Conservation (phyloP, 2,329 filamentous ascomycete species). For the Fusarium xylarioides region DNA sequence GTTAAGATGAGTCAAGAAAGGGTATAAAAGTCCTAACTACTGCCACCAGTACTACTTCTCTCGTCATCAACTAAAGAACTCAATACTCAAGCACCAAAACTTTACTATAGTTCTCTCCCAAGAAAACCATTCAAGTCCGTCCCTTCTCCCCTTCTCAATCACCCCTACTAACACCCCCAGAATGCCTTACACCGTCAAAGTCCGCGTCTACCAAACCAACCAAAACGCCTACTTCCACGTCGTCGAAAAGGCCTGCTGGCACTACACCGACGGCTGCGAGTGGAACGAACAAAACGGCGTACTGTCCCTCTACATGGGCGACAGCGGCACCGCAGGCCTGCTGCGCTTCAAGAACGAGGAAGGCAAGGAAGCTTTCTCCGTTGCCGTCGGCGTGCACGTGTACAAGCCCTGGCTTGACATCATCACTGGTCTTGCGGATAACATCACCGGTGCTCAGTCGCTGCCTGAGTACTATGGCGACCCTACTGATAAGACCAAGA, state of each 20-base stretch:
- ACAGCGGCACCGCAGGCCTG: constrained; percentile 30
- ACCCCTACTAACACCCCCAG: not conserved
- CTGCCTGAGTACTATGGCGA: constrained; percentile 35
- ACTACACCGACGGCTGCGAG: constrained; percentile 31
- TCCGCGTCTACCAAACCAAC: constrained; percentile 35
- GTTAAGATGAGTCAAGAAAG: fast-evolving
- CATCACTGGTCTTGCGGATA: constrained; percentile 23
- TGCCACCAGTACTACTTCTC: fast-evolving
- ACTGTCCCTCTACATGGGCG: constrained; percentile 23
- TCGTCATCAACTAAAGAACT: not conserved
- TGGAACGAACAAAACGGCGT: constrained; percentile 22
- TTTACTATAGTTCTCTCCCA: no score
- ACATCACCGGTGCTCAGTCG: constrained; percentile 29
- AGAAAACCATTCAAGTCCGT: not conserved
- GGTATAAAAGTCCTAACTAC: not conserved
- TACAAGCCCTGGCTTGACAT: constrained; percentile 37
- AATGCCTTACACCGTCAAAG: constrained; percentile 34
- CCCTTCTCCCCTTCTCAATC: fast-evolving
- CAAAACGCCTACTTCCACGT: constrained; percentile 32
- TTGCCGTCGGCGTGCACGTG: constrained; percentile 29
- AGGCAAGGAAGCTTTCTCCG: constrained; percentile 32
- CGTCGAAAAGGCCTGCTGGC: constrained; percentile 32
- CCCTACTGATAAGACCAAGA: not conserved
- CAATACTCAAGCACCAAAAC: not conserved
- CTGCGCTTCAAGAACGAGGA: constrained; percentile 36